Evolutionary conservation across 768 basidiomycete species (phyloP), one percentile per base, ranked within the genome.

Genomic region (Ramaria rubella): DNA sequence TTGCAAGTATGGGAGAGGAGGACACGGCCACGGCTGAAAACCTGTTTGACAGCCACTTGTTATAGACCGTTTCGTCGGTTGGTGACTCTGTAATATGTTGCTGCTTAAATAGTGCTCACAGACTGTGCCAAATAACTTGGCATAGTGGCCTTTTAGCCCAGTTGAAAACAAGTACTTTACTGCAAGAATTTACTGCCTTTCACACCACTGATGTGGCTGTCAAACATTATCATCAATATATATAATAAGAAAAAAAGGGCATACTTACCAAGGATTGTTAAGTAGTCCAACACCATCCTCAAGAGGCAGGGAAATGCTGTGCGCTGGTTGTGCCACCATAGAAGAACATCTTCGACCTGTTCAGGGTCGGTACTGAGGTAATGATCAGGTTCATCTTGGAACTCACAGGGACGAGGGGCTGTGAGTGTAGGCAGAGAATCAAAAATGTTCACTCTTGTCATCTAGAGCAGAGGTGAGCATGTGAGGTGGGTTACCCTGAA

Each of bases 11-110:
- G 64, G 0, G 66, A 63, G 1, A 70, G 59, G 11, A 70, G 29
- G 2, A 71, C 55, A 1, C 61, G 62, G 21, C 69, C 69, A 3
- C 63, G 59, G 57, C 64, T 68, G 60, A 71, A 70, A 12, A 65
- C 27, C 4, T 63, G 59, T 51, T 70, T 66, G 40, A 70, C 66
- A 48, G 63, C 66, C 7, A 64, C 57, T 6, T 65, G 68, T 1
- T 68, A 67, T 70, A 54, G 9, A 54, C n/a, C n/a, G n/a, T n/a
- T n/a, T n/a, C n/a, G n/a, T n/a, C n/a, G n/a, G n/a, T n/a, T n/a
- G n/a, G n/a, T n/a, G n/a, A n/a, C n/a, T n/a, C n/a, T n/a, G n/a
- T n/a, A n/a, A n/a, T n/a, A n/a, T n/a, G n/a, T n/a, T n/a, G n/a
- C n/a, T n/a, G n/a, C n/a, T n/a, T n/a, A n/a, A n/a, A n/a, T n/a